phyloP scores from a whole-genome alignment of 306 rosid species.

The Cucurbita moschata region DNA sequence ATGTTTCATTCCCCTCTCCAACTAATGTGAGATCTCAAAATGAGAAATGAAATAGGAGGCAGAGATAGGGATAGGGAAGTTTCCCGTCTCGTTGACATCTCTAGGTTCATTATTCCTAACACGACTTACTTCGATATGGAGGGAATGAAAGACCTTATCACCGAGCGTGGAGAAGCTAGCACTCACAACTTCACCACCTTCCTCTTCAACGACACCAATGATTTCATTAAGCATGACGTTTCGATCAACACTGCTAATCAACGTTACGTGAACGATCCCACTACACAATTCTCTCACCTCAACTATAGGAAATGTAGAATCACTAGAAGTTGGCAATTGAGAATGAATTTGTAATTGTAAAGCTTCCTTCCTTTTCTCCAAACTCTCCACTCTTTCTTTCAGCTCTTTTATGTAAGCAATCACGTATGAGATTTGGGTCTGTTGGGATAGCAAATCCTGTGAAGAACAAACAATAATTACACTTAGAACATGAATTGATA shows the following conservation, averaged over 20 bases:
- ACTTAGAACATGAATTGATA: no score
- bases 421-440: slow-evolving; percentile 36
- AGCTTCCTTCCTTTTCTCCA: slow-evolving; percentile 34
- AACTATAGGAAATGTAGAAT: slow-evolving; percentile 21
- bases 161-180: slow-evolving; percentile 31
- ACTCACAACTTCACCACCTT: slow-evolving; percentile 56
- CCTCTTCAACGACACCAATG: slow-evolving; percentile 41
- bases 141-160: slow-evolving; percentile 28
- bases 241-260: slow-evolving; percentile 35
- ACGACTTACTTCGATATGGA: slow-evolving; percentile 48
- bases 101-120: no score
- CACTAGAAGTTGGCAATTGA: background rate
- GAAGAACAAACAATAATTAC: background rate
- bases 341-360: background rate
- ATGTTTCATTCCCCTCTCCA: no score
- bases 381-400: slow-evolving; percentile 32
- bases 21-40: no score
- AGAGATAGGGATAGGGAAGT: no score
- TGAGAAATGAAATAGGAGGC: no score
- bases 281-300: slow-evolving; percentile 40
- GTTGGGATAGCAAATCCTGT: slow-evolving; percentile 35
- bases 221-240: slow-evolving; percentile 42
- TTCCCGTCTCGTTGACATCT: no score
- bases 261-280: slow-evolving; percentile 26
- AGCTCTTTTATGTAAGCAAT: slow-evolving; percentile 32